These are phyloP conservation scores for Caulochytrium protostelioides DNA, from an alignment of 371 early-diverging fungal genomes.

Conservation along the genomic window DNA sequence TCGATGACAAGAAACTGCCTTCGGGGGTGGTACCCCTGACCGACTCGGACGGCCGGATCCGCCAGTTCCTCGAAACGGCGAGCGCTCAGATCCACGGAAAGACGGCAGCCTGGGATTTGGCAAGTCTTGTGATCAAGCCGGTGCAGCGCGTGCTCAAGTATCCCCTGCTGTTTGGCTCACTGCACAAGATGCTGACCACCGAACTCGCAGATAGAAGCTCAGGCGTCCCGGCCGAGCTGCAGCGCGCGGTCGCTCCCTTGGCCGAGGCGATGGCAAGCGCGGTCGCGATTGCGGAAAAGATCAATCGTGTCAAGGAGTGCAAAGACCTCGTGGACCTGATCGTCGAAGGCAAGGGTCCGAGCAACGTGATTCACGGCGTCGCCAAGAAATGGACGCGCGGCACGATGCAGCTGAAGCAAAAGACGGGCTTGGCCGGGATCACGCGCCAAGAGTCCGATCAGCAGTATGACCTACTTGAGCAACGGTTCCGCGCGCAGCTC, in stretches of 20 bases:
- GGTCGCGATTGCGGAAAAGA: slow-evolving; percentile 37
- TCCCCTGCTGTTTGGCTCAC: slow-evolving; percentile 36
- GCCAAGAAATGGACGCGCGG: slow-evolving; percentile 46
- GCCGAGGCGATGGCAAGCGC: not conserved
- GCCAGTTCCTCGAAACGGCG: too few species aligned
- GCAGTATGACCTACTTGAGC: slow-evolving; percentile 19
- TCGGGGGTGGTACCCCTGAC: too few species aligned
- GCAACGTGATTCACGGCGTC: slow-evolving; percentile 44
- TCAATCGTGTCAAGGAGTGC: slow-evolving; percentile 59
- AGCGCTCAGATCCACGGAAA: too few species aligned
- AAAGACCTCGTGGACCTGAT: slow-evolving; percentile 63
- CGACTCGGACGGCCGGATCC: too few species aligned
- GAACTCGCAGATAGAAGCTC: too few species aligned
- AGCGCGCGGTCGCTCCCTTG: not conserved
- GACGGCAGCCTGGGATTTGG: slow-evolving; percentile 59
- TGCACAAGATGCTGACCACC: slow-evolving; percentile 1
- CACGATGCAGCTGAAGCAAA: slow-evolving; percentile 25
- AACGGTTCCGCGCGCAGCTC: slow-evolving; percentile 5
- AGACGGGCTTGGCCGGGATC: slow-evolving; percentile 15
- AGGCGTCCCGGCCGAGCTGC: too few species aligned
- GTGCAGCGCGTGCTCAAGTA: slow-evolving; percentile 71
- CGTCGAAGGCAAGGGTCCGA: slow-evolving; percentile 40
- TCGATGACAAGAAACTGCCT: too few species aligned
- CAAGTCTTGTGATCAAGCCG: slow-evolving; percentile 57
- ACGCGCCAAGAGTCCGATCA: slow-evolving; percentile 29